Conservation (phyloP, 2,329 filamentous ascomycete species). For the Diaporthe sp. region DNA sequence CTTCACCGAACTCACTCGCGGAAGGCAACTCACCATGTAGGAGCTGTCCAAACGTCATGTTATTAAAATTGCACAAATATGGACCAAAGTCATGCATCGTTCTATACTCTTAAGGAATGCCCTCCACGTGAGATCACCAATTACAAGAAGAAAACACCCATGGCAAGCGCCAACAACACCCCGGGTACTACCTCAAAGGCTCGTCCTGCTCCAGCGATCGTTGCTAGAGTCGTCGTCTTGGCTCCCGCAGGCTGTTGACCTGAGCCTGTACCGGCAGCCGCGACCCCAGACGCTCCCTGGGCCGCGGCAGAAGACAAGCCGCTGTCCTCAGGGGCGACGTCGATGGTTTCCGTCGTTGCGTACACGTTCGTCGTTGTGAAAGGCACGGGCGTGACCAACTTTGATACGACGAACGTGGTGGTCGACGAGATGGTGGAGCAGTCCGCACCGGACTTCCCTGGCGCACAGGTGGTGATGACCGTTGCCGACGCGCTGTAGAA, state of each 20-base stretch:
- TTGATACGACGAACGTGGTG: background rate
- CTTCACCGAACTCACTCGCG: background rate
- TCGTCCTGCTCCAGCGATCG: constrained; percentile 13
- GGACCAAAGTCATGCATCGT: background rate
- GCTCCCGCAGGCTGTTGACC: background rate
- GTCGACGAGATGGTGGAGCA: constrained; percentile 17
- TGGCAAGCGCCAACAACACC: background rate
- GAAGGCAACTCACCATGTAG: background rate
- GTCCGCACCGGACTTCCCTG: constrained; percentile 8
- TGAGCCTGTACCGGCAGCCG: constrained; percentile 8
- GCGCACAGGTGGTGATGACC: background rate
- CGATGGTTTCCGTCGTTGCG: background rate
- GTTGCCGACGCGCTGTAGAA: background rate
- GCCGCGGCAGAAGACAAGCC: background rate
- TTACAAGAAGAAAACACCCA: background rate
- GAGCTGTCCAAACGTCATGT: background rate
- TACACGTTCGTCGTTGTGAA: background rate
- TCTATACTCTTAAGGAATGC: background rate
- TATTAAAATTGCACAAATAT: background rate
- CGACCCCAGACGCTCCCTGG: constrained; percentile 13
- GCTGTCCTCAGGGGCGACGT: background rate
- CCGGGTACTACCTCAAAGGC: background rate
- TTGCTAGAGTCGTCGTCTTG: background rate
- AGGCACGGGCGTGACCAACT: background rate
- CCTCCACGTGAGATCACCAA: too few relatives aligned